These are phyloP conservation scores for Phytophthora fragariaefolia DNA, from an alignment of 352 stramenopile species.

Conservation along the genomic window DNA sequence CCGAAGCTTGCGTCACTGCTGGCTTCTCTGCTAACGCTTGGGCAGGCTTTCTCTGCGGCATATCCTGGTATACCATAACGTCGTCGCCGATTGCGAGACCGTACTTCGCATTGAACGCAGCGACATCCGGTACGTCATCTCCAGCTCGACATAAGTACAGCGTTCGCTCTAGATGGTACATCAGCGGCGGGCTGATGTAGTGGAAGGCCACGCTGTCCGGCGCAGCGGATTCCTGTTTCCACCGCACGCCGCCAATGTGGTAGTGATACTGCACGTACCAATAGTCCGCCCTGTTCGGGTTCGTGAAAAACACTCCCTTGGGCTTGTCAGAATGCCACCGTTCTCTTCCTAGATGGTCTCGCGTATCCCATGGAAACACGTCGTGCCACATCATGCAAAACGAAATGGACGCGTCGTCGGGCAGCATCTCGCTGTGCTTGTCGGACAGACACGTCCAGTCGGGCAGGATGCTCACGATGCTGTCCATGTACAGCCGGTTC, in stretches of 20 bases:
- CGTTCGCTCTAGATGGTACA: conserved; percentile 81
- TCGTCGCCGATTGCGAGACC: conserved; percentile 50
- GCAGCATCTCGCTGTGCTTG: conserved; percentile 71
- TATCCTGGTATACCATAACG: conserved; percentile 55
- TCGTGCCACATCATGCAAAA: conserved; percentile 89
- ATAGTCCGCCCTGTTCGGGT: conserved; percentile 58
- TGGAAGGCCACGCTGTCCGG: conserved; percentile 81
- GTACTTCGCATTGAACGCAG: conserved; percentile 65
- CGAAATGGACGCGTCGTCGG: conserved; percentile 81
- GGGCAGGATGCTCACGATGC: conserved; percentile 62
- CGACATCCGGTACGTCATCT: conserved; percentile 52
- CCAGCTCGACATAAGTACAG: conserved; percentile 72
- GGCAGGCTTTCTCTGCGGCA: conserved; percentile 23
- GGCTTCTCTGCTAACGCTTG: not conserved
- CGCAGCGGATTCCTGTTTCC: conserved; percentile 54
- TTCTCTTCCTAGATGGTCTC: conserved; percentile 70
- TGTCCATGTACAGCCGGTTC: conserved; percentile 80
- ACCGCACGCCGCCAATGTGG: conserved; percentile 68
- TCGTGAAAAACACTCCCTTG: conserved; percentile 69
- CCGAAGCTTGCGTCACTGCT: conserved; percentile 2
- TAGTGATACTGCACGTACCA: conserved; percentile 82
- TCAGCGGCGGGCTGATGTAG: conserved; percentile 72
- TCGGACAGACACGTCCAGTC: conserved; percentile 73
- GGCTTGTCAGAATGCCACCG: conserved; percentile 81
- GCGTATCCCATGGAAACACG: conserved; percentile 76